These are phyloP conservation scores for Beauveria bassiana DNA, from an alignment of 2,329 filamentous ascomycete species.

Conservation along the genomic window DNA sequence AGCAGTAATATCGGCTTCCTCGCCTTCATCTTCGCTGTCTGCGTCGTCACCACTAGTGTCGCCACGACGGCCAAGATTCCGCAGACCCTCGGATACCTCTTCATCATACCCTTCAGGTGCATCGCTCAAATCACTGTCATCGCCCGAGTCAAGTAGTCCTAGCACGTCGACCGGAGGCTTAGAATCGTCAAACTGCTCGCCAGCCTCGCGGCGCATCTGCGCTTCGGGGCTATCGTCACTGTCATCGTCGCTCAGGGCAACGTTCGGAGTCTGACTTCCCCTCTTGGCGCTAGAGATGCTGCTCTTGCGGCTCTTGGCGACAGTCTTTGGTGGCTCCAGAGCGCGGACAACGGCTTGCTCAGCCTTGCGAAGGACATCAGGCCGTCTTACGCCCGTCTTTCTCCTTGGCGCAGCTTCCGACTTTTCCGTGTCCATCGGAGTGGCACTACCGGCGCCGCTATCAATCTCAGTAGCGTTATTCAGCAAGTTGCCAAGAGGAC, in stretches of 20 bases:
- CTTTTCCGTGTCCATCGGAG: conserved; percentile 32
- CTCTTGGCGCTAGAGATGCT: conserved; percentile 45
- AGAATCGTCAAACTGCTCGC: conserved; percentile 19
- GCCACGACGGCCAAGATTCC: conserved; percentile 6
- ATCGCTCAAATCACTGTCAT: conserved; percentile 63
- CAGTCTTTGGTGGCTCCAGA: conserved; percentile 40
- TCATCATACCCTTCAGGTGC: conserved; percentile 52
- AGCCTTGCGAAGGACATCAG: conserved; percentile 54
- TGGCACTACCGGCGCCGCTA: conserved; percentile 24
- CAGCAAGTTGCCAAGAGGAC: conserved; percentile 31
- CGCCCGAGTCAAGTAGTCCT: conserved; percentile 40
- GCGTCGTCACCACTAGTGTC: conserved; percentile 26
- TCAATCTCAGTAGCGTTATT: conserved; percentile 35
- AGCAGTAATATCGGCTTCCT: conserved; percentile 15
- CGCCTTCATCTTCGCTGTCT: conserved; percentile 28
- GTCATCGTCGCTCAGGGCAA: conserved; percentile 26
- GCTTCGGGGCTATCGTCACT: conserved; percentile 35
- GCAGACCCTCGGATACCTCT: conserved; percentile 42
- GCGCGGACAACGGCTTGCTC: conserved; percentile 49
- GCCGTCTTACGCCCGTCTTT: conserved; percentile 40
- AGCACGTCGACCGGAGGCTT: conserved; percentile 11
- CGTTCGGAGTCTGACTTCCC: conserved; percentile 31
- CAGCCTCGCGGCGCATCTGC: conserved; percentile 29
- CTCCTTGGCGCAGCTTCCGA: conserved; percentile 33
- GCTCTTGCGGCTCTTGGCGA: conserved; percentile 39